phyloP scores from a whole-genome alignment of 2,329 filamentous ascomycete species.

The Scolecobasidium constrictum region DNA sequence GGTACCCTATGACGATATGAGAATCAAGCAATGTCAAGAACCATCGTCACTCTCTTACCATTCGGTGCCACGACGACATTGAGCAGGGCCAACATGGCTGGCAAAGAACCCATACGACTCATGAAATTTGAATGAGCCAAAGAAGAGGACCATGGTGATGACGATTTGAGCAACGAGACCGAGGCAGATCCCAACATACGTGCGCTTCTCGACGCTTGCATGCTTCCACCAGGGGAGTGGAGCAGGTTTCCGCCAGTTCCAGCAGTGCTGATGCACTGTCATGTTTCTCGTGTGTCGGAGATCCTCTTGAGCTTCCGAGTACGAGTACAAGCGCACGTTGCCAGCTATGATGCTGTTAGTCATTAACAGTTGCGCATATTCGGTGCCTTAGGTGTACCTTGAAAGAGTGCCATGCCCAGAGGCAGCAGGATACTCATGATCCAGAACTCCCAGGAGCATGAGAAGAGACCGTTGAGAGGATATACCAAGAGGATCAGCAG shows the following conservation, averaged over 20 bases:
- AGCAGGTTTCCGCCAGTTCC: conserved; percentile 15
- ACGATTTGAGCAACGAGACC: conserved; percentile 49
- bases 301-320: conserved; percentile 9
- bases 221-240: conserved; percentile 27
- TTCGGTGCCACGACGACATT: conserved; percentile 48
- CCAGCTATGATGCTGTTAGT: conserved; percentile 7
- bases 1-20: conserved; percentile 38
- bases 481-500: conserved; percentile 31
- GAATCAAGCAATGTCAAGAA: not conserved
- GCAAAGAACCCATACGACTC: conserved; percentile 43
- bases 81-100: conserved; percentile 31
- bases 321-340: conserved; percentile 11
- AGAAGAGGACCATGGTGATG: conserved; percentile 48
- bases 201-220: conserved; percentile 38
- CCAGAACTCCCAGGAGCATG: conserved; percentile 50
- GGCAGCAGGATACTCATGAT: conserved; percentile 57
- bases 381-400: conserved; percentile 37
- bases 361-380: not conserved
- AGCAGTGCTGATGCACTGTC: conserved; percentile 11
- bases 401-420: conserved; percentile 54
- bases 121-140: conserved; percentile 57
- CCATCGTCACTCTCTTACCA: conserved; percentile 36
- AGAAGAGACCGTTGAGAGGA: conserved; percentile 26
- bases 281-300: too few relatives aligned
- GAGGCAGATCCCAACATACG: conserved; percentile 39